A percentile compares a stretch with the other conserved stretches of the same genome.
Conservation (phyloP, 2,329 filamentous ascomycete genomes). For the Scedosporium apiospermum region DNA sequence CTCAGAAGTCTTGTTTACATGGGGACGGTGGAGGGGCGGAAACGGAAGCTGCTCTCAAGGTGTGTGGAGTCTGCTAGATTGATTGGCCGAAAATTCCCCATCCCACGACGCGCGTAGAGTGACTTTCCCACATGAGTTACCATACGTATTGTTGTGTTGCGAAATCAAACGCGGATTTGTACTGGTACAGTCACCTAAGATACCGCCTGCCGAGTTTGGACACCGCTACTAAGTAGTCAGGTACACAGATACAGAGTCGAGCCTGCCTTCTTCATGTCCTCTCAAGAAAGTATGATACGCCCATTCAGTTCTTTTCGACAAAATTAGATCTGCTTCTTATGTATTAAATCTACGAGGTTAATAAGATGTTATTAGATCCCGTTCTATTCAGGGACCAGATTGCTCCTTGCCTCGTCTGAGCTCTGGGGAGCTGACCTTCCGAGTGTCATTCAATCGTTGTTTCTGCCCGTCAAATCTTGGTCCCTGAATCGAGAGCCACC, state of each 20-base stretch:
- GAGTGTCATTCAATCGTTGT: background rate
- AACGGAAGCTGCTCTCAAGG: too few species aligned
- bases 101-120: background rate
- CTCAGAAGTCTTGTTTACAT: too few species aligned
- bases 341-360: too few species aligned
- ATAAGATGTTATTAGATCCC: too few species aligned
- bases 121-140: background rate
- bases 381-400: too few species aligned
- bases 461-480: background rate
- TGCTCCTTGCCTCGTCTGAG: background rate
- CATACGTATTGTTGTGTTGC: background rate
- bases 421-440: background rate
- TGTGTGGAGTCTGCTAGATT: background rate
- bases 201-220: background rate
- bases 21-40: too few species aligned
- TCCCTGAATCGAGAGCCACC: background rate
- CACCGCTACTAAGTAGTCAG: background rate
- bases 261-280: too few species aligned
- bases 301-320: too few species aligned
- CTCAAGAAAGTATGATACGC: too few species aligned
- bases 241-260: too few species aligned
- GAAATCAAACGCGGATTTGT: background rate
- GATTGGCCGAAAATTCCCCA: background rate
- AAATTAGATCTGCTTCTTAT: too few species aligned
- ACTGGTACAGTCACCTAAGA: background rate